Conservation (phyloP, 129 eudicot species). For the Flaveria robusta region DNA sequence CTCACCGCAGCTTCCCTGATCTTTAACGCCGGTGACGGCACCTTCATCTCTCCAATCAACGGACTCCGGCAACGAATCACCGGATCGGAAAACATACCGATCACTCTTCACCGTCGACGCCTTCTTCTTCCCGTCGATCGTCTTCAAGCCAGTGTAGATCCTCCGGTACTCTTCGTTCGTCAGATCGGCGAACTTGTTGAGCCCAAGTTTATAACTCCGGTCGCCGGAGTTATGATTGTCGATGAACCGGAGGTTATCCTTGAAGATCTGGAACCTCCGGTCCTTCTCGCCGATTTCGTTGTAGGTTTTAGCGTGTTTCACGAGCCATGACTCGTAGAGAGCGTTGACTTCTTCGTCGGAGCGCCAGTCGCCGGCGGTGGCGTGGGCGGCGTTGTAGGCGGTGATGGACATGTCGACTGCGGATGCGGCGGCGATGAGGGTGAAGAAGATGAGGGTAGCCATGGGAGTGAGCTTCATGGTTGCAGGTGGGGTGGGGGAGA, state of each 20-base stretch:
- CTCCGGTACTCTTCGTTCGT: slow-evolving; percentile 74
- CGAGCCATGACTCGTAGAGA: slow-evolving; percentile 80
- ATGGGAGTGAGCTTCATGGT: slow-evolving; percentile 31
- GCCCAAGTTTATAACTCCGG: slow-evolving; percentile 54
- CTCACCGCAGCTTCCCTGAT: slow-evolving; percentile 89
- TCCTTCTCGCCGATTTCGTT: slow-evolving; percentile 81
- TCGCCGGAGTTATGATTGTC: slow-evolving; percentile 66
- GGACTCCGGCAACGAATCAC: slow-evolving; percentile 61
- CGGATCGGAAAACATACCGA: slow-evolving; percentile 50
- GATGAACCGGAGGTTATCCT: slow-evolving; percentile 69
- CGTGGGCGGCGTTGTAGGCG: too few relatives aligned
- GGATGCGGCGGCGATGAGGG: slow-evolving; percentile 43
- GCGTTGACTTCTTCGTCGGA: slow-evolving; percentile 51
- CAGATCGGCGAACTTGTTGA: slow-evolving; percentile 79
- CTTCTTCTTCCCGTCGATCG: slow-evolving; percentile 34
- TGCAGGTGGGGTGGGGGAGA: slow-evolving; percentile 4
- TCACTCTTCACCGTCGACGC: slow-evolving; percentile 36
- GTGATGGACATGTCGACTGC: slow-evolving; percentile 85
- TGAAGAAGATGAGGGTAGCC: slow-evolving; percentile 39
- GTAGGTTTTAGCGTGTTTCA: slow-evolving; percentile 57
- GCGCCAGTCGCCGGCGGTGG: slow-evolving; percentile 23
- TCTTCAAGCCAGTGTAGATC: slow-evolving; percentile 45
- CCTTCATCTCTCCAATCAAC: slow-evolving; percentile 91
- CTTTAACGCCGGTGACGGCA: slow-evolving; percentile 73
- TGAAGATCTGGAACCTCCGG: slow-evolving; percentile 72